Base-by-base conservation (phyloP, 2,329 filamentous ascomycete genomes). In the Fusarium fracticaudum region DNA sequence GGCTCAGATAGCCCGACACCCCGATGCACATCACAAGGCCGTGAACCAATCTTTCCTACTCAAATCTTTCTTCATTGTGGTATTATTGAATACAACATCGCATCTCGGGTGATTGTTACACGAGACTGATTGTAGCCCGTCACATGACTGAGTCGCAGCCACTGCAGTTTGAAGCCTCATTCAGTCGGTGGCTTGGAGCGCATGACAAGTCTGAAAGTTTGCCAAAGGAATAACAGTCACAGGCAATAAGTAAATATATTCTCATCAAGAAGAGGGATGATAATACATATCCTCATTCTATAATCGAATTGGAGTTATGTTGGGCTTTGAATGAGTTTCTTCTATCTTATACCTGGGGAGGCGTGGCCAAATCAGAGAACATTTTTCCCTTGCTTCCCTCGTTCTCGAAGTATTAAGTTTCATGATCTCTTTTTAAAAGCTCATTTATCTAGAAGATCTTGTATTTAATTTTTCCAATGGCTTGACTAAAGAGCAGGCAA, bases 231-330 rank as follows among this genome's bases (percentile, higher is more conserved):
- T 13, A 22, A 29, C 10, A 47, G 12, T 10, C 12, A 20, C 44
- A 12, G 24, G 33, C 17, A 20, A 20, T 14, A 20, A 14, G 5
- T n/a, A 13, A 7, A 33, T 7, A 7, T 47, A 9, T 8, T n/a
- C 4, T 12, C 3, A 18, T n/a, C 1, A n/a, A 7, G 1, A 13
- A n/a, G 8, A 18, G 3, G 5, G 8, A n/a, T 18, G 0, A 3
- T 4, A 9, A 13, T n/a, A 5, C 8, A 7, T 7, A 14, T 17
- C 8, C 3, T 22, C 10, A 5, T 9, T 8, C 3, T 5, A 4
- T 2, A 3, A 9, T 8, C 12, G 9, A 29, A 22, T 22, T 15
- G 10, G 24, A 38, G 7, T 13, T 29, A 20, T 12, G 7, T 4
- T 29, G 33, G 18, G 6, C 18, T 38, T 38, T 15, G 11, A 24